phyloP scores from a whole-genome alignment of 2,329 filamentous ascomycete genomes.

The Gyromitra esculenta region DNA sequence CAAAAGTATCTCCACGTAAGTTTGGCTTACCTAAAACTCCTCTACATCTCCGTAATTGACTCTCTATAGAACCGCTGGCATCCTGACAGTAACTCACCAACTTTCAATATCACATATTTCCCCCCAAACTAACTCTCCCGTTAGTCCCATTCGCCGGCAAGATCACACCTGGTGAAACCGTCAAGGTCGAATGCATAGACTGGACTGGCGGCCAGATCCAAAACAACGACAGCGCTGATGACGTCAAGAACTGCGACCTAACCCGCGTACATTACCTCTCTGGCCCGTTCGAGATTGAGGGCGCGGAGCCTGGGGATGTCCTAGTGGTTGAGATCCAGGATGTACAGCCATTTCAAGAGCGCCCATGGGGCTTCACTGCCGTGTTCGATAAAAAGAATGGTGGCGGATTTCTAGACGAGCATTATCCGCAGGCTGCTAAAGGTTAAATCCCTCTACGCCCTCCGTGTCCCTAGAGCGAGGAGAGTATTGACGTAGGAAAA shows the following conservation, averaged over 20 bases:
- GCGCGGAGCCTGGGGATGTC: constrained; percentile 83
- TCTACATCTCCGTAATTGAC: not conserved
- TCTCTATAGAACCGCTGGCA: constrained; percentile 85
- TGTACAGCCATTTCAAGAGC: constrained; percentile 84
- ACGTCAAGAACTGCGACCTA: constrained; percentile 83
- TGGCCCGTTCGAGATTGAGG: constrained; percentile 87
- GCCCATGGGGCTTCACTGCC: constrained; percentile 90
- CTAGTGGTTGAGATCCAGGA: constrained; percentile 91
- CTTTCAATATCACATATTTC: not conserved
- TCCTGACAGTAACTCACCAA: constrained; percentile 74
- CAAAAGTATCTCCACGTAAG: constrained; percentile 77
- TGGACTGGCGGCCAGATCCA: constrained; percentile 83
- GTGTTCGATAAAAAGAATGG: constrained; percentile 83
- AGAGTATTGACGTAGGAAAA: constrained; percentile 57
- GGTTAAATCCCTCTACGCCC: constrained; percentile 57
- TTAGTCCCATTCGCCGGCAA: constrained; percentile 76
- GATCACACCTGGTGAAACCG: constrained; percentile 84
- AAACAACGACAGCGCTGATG: constrained; percentile 90
- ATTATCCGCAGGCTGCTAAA: constrained; percentile 79
- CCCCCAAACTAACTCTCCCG: constrained; percentile 14
- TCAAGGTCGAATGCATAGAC: constrained; percentile 92
- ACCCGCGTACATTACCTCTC: constrained; percentile 87
- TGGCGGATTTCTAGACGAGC: constrained; percentile 86
- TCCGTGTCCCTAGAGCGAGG: not conserved
- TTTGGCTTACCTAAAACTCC: not conserved